phyloP scores from a whole-genome alignment of 768 basidiomycete genomes.

The Phaffia australis region DNA sequence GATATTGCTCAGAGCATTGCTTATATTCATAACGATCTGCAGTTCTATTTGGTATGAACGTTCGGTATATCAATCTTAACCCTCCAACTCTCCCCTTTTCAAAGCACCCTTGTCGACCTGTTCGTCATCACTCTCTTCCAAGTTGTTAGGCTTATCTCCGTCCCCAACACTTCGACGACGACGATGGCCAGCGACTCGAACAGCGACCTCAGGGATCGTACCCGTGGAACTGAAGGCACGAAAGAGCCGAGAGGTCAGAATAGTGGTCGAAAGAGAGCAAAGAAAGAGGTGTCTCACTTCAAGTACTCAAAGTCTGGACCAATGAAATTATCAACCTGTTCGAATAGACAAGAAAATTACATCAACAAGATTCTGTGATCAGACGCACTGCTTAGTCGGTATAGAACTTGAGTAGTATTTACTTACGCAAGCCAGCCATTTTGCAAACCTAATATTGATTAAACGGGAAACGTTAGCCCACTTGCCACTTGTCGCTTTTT shows the following conservation, averaged over 20 bases:
- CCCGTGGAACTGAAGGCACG: slow-evolving; percentile 60
- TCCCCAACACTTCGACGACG: slow-evolving; percentile 27
- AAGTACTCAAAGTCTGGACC: slow-evolving; percentile 56
- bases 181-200: slow-evolving; percentile 46
- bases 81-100: slow-evolving; percentile 24
- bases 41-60: too few species aligned
- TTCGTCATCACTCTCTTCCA: slow-evolving; percentile 24
- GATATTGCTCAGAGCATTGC: too few species aligned
- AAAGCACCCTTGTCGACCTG: slow-evolving; percentile 13
- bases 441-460: slow-evolving; percentile 30
- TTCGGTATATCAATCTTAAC: slow-evolving; percentile 1
- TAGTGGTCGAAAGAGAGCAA: background rate
- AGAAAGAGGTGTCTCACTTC: background rate
- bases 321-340: slow-evolving; percentile 58
- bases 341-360: slow-evolving; percentile 52
- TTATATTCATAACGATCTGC: too few species aligned
- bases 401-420: slow-evolving; percentile 17
- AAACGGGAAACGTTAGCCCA: slow-evolving; percentile 6
- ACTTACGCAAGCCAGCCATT: slow-evolving; percentile 35
- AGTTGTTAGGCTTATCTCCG: slow-evolving; percentile 14
- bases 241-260: background rate
- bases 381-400: too few species aligned
- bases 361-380: too few species aligned
- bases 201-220: slow-evolving; percentile 57
- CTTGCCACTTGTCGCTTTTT: background rate